A percentile compares a stretch with the other conserved stretches of the same genome.
phyloP scores from a whole-genome alignment of 148 eudicot genomes.

The Rhododendron williamsianum region DNA sequence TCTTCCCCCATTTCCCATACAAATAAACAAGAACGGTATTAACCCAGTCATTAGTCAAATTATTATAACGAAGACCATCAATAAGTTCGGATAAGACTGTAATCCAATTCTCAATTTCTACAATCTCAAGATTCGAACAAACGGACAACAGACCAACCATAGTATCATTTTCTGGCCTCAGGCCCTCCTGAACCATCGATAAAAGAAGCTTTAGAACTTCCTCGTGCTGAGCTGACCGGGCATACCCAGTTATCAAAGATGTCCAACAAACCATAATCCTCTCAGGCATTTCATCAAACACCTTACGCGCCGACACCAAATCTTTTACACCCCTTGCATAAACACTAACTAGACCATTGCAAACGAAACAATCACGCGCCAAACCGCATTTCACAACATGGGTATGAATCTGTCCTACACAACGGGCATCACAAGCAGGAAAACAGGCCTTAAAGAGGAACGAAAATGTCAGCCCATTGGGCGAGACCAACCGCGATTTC shows the following conservation, averaged over 20 bases:
- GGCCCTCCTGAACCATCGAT: slow-evolving; percentile 36
- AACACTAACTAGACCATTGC: slow-evolving; percentile 53
- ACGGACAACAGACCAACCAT: slow-evolving; percentile 68
- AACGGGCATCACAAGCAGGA: slow-evolving; percentile 12
- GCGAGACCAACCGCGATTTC: slow-evolving; percentile 31
- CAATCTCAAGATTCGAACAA: slow-evolving; percentile 42
- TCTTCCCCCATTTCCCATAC: slow-evolving; percentile 50
- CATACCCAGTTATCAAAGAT: slow-evolving; percentile 57
- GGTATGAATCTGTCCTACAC: slow-evolving; percentile 44
- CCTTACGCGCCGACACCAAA: slow-evolving; percentile 43
- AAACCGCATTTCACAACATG: slow-evolving; percentile 44
- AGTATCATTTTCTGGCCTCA: slow-evolving; percentile 53
- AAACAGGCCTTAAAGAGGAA: slow-evolving; percentile 55
- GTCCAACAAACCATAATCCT: slow-evolving; percentile 55
- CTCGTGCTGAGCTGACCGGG: slow-evolving; percentile 38
- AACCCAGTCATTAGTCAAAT: slow-evolving; percentile 27
- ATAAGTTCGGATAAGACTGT: slow-evolving; percentile 15
- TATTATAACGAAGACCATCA: slow-evolving; percentile 12
- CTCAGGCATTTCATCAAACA: slow-evolving; percentile 75
- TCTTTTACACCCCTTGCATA: slow-evolving; percentile 53
- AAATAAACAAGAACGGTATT: slow-evolving; percentile 50
- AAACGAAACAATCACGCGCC: slow-evolving; percentile 36
- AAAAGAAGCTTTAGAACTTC: slow-evolving; percentile 51
- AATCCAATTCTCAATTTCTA: slow-evolving; percentile 43
- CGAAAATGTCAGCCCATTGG: slow-evolving; percentile 71